Percentiles rank a stretch among this genome's conserved stretches.
These are phyloP conservation scores for Trametes villosa DNA, from an alignment of 768 basidiomycete species.

Conservation along the genomic window DNA sequence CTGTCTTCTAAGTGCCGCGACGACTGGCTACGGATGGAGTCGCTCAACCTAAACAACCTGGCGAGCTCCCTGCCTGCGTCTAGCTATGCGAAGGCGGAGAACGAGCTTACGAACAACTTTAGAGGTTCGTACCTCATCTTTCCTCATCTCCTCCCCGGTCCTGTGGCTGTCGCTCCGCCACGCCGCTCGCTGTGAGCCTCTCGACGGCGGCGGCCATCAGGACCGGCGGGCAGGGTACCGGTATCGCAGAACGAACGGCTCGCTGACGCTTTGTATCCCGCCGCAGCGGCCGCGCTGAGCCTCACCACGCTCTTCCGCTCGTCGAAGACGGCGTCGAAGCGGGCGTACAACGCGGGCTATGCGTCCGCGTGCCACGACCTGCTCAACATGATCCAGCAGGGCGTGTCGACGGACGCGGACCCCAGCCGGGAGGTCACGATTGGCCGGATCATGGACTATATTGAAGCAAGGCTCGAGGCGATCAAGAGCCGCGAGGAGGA, in stretches of 20 bases:
- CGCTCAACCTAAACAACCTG: slow-evolving; percentile 76
- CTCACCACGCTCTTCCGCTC: slow-evolving; percentile 86
- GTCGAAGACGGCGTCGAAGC: slow-evolving; percentile 74
- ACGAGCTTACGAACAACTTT: slow-evolving; percentile 80
- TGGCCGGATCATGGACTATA: slow-evolving; percentile 83
- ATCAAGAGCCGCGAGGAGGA: slow-evolving; percentile 77
- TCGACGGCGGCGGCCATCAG: neutral
- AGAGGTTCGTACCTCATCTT: slow-evolving; percentile 53
- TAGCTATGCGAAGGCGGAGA: slow-evolving; percentile 77
- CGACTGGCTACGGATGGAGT: slow-evolving; percentile 36
- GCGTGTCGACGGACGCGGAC: slow-evolving; percentile 65
- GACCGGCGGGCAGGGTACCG: neutral
- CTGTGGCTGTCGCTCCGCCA: slow-evolving; percentile 7
- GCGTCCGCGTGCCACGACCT: slow-evolving; percentile 80
- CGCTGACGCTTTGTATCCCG: slow-evolving; percentile 4
- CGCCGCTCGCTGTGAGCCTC: neutral
- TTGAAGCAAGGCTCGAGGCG: slow-evolving; percentile 80
- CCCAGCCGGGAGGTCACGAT: slow-evolving; percentile 67
- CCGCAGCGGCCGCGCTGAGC: slow-evolving; percentile 76
- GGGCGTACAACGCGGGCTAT: slow-evolving; percentile 82
- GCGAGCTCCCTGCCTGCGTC: slow-evolving; percentile 73
- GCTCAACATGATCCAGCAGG: slow-evolving; percentile 81
- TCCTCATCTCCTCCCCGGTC: slow-evolving; percentile 18
- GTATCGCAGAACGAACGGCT: neutral
- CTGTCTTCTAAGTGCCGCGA: too few species aligned